Conservation (phyloP, 2,329 filamentous ascomycete genomes). For the Metarhizium album region DNA sequence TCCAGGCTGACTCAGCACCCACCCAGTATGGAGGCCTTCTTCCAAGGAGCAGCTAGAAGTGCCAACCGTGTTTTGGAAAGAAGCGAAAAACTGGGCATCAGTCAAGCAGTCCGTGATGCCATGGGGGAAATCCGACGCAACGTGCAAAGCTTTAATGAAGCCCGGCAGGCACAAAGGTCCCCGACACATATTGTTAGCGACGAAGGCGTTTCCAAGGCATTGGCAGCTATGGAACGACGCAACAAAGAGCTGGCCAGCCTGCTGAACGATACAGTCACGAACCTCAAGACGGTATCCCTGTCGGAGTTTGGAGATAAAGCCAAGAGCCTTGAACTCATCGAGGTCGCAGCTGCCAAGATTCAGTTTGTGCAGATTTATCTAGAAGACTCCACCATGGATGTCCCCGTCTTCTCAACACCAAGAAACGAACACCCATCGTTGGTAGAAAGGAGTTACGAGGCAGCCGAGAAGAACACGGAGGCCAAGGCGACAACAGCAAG, state of each 20-base stretch:
- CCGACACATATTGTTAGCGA: conserved; percentile 26
- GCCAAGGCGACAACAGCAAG: neutral
- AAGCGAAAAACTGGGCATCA: conserved; percentile 67
- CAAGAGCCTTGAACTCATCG: conserved; percentile 41
- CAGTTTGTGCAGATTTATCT: conserved; percentile 54
- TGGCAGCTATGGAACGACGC: conserved; percentile 48
- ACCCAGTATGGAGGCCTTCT: conserved; percentile 55
- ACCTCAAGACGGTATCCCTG: conserved; percentile 50
- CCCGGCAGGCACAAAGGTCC: conserved; percentile 31
- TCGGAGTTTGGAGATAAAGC: conserved; percentile 36
- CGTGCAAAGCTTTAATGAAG: conserved; percentile 55
- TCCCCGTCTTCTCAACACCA: conserved; percentile 20
- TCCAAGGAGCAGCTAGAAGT: conserved; percentile 67
- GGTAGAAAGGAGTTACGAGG: neutral
- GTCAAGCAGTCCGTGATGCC: conserved; percentile 70
- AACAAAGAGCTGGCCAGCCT: conserved; percentile 58
- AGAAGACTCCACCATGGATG: conserved; percentile 44
- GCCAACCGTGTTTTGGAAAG: conserved; percentile 64
- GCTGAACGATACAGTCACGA: conserved; percentile 54
- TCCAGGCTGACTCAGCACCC: conserved; percentile 44
- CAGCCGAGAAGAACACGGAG: neutral
- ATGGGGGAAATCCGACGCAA: conserved; percentile 72
- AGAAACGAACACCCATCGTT: neutral
- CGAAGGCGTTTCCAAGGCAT: conserved; percentile 21
- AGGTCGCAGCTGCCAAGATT: conserved; percentile 49